These are phyloP conservation scores for Halophytophthora batemanensis DNA, from an alignment of 352 stramenopile genomes.

Conservation along the genomic window DNA sequence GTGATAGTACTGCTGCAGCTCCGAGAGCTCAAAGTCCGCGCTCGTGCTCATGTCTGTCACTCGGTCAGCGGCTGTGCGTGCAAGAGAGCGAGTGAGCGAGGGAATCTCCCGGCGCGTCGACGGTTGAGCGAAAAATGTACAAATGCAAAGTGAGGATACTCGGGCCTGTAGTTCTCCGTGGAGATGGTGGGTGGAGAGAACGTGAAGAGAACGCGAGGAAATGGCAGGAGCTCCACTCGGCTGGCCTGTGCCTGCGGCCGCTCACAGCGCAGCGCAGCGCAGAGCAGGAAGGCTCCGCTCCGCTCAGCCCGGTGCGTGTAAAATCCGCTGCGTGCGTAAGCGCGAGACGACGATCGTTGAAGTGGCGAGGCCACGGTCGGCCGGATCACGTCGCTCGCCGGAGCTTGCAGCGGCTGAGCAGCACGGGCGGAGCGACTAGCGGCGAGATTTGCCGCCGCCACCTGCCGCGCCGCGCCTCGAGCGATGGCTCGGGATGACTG, in stretches of 20 bases:
- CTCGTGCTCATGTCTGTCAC: slow-evolving; percentile 42
- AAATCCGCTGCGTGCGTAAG: slow-evolving; percentile 21
- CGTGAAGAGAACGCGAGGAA: slow-evolving; percentile 16
- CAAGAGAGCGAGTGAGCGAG: slow-evolving; percentile 1
- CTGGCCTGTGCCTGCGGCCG: neutral
- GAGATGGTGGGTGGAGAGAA: slow-evolving; percentile 20
- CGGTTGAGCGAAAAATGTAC: too few species aligned
- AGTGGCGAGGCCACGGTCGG: neutral
- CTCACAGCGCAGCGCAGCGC: slow-evolving; percentile 5
- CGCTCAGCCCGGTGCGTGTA: slow-evolving; percentile 17
- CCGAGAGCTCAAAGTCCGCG: slow-evolving; percentile 73
- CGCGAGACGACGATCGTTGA: slow-evolving; percentile 4
- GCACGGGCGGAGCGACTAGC: too few species aligned
- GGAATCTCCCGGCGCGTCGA: too few species aligned
- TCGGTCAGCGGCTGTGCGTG: too few species aligned
- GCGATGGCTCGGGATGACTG: too few species aligned
- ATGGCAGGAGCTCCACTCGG: slow-evolving; percentile 6
- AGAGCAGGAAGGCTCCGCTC: slow-evolving; percentile 8
- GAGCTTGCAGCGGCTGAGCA: too few species aligned
- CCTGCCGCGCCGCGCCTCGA: too few species aligned
- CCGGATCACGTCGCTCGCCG: neutral
- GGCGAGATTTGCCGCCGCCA: too few species aligned
- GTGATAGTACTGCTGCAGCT: slow-evolving; percentile 87
- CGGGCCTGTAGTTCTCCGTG: neutral
- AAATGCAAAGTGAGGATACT: slow-evolving; percentile 31